Conservation (phyloP, 1,284 basidiomycete genomes). For the Cutaneotrichosporon daszewskae region DNA sequence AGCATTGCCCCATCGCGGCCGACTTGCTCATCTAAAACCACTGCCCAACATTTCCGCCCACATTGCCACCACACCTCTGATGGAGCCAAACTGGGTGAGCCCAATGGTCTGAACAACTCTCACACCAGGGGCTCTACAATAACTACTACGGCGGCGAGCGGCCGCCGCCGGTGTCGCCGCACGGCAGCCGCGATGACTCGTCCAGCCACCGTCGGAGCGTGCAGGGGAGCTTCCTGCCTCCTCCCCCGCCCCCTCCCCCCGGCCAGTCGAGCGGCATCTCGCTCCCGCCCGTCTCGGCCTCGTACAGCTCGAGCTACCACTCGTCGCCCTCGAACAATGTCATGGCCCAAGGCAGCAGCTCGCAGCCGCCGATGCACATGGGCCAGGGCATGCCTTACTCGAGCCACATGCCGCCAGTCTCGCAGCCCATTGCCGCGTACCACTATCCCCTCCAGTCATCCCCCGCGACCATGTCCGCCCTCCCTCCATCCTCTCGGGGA, state of each 20-base stretch:
- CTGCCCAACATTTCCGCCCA: conserved; percentile 16
- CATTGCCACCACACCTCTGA: conserved; percentile 9
- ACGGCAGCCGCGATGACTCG: conserved; percentile 12
- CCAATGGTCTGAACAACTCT: not conserved
- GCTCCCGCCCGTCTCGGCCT: conserved; percentile 18
- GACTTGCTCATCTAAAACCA: not conserved
- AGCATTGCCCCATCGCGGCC: not conserved
- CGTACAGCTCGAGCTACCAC: conserved; percentile 13
- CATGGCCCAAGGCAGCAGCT: not conserved
- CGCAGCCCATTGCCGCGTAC: conserved; percentile 11
- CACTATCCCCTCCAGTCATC: conserved; percentile 14
- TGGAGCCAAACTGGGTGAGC: conserved; percentile 31
- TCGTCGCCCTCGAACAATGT: conserved; percentile 3
- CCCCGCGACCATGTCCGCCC: conserved; percentile 15
- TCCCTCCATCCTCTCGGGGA: conserved; percentile 3
- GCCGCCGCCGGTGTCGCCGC: conserved; percentile 13
- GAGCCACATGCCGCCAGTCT: conserved; percentile 10
- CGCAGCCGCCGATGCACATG: conserved; percentile 13
- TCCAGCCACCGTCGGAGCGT: conserved; percentile 14
- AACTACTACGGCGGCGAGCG: conserved; percentile 22
- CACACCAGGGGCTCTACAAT: conserved; percentile 21
- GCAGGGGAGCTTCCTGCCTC: conserved; percentile 19
- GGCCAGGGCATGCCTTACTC: conserved; percentile 16
- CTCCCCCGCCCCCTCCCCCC: conserved; percentile 19
- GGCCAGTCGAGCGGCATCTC: conserved; percentile 7